Conservation (phyloP, 805 yeast genomes). For the Ogataea ganodermae region DNA sequence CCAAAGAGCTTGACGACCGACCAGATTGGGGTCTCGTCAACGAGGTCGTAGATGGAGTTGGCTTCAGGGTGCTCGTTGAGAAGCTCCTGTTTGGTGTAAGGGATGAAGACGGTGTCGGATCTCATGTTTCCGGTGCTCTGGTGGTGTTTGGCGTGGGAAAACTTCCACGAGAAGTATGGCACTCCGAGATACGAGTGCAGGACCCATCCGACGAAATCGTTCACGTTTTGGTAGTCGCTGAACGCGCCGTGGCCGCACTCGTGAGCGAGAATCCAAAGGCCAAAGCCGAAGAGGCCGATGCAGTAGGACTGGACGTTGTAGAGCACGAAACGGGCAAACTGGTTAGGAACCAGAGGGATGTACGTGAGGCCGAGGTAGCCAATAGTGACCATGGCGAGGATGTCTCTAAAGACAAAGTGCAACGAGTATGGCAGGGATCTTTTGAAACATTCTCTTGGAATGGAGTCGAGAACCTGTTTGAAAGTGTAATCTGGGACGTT, state of each 20-base stretch:
- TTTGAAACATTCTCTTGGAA: constrained; percentile 63
- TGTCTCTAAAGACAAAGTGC: constrained; percentile 55
- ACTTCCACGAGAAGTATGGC: constrained; percentile 66
- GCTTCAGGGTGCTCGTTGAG: constrained; percentile 36
- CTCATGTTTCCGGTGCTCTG: constrained; percentile 63
- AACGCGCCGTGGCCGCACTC: constrained; percentile 69
- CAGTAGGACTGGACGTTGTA: constrained; percentile 44
- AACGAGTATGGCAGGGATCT: constrained; percentile 52
- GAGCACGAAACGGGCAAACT: constrained; percentile 39
- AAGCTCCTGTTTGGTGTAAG: constrained; percentile 51
- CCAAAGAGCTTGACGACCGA: constrained; percentile 44
- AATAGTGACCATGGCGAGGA: constrained; percentile 43
- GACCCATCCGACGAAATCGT: constrained; percentile 62
- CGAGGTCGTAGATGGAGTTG: constrained; percentile 42
- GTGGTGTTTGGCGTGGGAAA: constrained; percentile 61
- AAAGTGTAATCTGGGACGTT: constrained; percentile 64
- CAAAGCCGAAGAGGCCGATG: constrained; percentile 54
- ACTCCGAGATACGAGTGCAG: constrained; percentile 58
- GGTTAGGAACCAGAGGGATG: constrained; percentile 44
- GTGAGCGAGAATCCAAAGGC: constrained; percentile 64
- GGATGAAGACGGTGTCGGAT: constrained; percentile 62
- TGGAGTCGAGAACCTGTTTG: constrained; percentile 56
- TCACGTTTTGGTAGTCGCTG: constrained; percentile 52
- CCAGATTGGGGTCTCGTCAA: constrained; percentile 58
- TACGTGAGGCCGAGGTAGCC: constrained; percentile 45